Conservation (phyloP, 2,329 filamentous ascomycete genomes). For the Fusarium albosuccineum region DNA sequence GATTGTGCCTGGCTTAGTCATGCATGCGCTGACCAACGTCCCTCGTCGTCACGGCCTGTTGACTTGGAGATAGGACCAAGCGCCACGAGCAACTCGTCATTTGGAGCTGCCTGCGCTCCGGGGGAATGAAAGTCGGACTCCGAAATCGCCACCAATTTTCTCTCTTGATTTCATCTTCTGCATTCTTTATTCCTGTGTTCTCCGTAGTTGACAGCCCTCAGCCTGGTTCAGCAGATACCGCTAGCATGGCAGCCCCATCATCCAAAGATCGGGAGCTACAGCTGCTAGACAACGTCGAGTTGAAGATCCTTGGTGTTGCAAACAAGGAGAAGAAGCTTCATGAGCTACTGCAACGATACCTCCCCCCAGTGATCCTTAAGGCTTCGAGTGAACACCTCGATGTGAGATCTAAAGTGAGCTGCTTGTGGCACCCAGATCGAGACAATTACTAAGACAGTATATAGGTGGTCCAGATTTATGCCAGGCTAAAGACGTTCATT, state of each 20-base stretch:
- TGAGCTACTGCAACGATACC: conserved; percentile 80
- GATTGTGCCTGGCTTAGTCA: conserved; percentile 41
- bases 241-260: conserved; percentile 53
- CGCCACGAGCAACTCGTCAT: conserved; percentile 40
- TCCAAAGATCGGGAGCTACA: conserved; percentile 80
- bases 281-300: conserved; percentile 87
- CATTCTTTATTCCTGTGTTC: conserved; percentile 2
- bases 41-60: conserved; percentile 37
- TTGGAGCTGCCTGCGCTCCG: conserved; percentile 39
- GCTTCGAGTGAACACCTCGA: conserved; percentile 82
- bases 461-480: conserved; percentile 64
- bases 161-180: neutral
- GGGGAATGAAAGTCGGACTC: conserved; percentile 3
- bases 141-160: conserved; percentile 5
- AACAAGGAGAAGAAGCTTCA: conserved; percentile 88
- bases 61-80: conserved; percentile 32
- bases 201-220: neutral
- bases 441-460: conserved; percentile 8
- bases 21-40: neutral
- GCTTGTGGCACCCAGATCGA: neutral
- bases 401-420: conserved; percentile 80
- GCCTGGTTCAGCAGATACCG: neutral
- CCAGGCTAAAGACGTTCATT: conserved; percentile 67
- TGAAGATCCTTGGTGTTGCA: conserved; percentile 82
- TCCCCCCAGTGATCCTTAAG: conserved; percentile 87